Evolutionary conservation across 768 basidiomycete species (phyloP), one percentile per base, ranked within the genome.

Genomic region (Naganishia vaughanmartiniae): DNA sequence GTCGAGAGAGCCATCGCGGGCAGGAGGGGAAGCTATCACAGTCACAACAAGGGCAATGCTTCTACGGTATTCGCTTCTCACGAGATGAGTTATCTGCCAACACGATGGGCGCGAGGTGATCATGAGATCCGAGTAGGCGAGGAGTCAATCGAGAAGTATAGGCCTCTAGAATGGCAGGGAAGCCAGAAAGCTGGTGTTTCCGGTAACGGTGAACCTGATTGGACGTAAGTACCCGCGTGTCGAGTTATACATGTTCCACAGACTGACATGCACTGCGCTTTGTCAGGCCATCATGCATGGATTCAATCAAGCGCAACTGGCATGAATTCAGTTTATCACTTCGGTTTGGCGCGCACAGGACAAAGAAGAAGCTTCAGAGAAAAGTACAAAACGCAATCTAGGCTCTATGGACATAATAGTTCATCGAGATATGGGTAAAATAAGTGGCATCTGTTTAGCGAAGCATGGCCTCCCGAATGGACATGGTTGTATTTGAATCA

Each of bases 121-220:
- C 73, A 72, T 54, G 48, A 71, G 26, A 53, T 79, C 28, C 63
- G 80, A 30, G 57, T 51, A 28, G 78, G 77, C 30, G 80, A 80
- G 53, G 75, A 77, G 39, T 76, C 75, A 26, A 79, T 75, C 56
- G 79, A 81, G 46, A 75, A 70, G 72, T 81, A 81, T 65, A 73
- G 80, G 67, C 80, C 80, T 21, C 73, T 72, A 66, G 80, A 81
- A 68, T 81, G 80, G 78, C 73, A 74, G 26, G 76, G 76, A n/a
- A 76, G 75, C 12, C 75, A 75, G n/a, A 75, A 70, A 60, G 60
- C 60, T 9, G 60, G 60, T 17, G 60, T 63, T 42, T 14, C 39
- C n/a, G 60, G 60, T 6, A 63, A 63, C 28, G 39, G 39, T 14
- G 70, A 73, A 26, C 75, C 75, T 48, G 78, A 80, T 36, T 81